These are phyloP conservation scores for Mortierella sp. DNA, from an alignment of 371 early-diverging fungal species.

Conservation along the genomic window DNA sequence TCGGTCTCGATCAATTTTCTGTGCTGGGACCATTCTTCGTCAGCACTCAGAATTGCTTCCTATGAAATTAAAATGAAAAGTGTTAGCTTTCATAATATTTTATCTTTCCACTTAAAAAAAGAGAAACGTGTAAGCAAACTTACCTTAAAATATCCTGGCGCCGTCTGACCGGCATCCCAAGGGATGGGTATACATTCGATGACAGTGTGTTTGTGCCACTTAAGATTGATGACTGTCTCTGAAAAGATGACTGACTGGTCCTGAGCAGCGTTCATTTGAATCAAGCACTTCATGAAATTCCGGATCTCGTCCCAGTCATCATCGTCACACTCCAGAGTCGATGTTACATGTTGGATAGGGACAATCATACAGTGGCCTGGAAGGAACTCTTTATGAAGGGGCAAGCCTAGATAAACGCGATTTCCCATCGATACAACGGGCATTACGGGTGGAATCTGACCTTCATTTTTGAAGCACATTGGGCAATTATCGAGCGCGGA, in stretches of 20 bases:
- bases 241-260: constrained; percentile 84
- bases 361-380: constrained; percentile 93
- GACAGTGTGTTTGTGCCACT: constrained; percentile 83
- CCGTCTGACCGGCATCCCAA: constrained; percentile 77
- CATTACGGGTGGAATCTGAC: constrained; percentile 70
- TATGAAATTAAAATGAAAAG: constrained; percentile 18
- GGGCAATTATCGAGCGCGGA: constrained; percentile 77
- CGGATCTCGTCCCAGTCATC: constrained; percentile 93
- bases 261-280: constrained; percentile 85
- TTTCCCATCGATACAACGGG: constrained; percentile 85
- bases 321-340: constrained; percentile 90
- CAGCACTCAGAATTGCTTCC: constrained; percentile 81
- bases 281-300: constrained; percentile 95
- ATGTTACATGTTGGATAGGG: constrained; percentile 86
- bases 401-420: constrained; percentile 85
- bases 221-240: constrained; percentile 85
- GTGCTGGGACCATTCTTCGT: constrained; percentile 96
- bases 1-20: constrained; percentile 88
- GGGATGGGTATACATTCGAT: constrained; percentile 96
- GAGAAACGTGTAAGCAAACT: neutral
- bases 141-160: constrained; percentile 87
- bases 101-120: neutral
- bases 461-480: constrained; percentile 80
- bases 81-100: neutral
- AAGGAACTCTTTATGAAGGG: constrained; percentile 78